Percentiles rank a stretch among this genome's conserved stretches.
phyloP scores from a whole-genome alignment of 75 land plant species.

The Cupressus sempervirens region DNA sequence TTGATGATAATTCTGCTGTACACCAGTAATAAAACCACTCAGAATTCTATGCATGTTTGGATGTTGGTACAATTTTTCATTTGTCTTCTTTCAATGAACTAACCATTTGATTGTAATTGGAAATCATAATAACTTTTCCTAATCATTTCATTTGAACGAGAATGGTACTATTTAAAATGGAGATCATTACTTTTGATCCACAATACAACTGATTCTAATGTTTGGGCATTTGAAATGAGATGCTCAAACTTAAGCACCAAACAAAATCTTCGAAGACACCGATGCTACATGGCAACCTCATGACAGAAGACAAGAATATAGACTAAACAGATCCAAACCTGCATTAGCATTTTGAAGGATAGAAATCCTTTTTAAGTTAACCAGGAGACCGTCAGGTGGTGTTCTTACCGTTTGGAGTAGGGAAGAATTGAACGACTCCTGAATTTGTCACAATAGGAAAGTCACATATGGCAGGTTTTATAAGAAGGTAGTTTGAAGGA shows the following conservation, averaged over 20 bases:
- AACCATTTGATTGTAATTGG: background rate
- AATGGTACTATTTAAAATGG: background rate
- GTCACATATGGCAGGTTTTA: background rate
- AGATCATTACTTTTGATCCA: background rate
- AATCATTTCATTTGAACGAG: background rate
- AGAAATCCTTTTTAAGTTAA: background rate
- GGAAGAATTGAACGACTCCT: background rate
- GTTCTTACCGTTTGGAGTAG: background rate
- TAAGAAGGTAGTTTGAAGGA: background rate
- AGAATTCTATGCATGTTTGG: background rate
- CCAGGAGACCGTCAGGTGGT: background rate
- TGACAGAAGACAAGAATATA: background rate
- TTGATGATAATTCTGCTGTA: background rate
- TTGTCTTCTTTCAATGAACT: background rate
- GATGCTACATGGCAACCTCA: background rate
- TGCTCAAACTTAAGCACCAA: background rate
- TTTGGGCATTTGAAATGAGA: background rate
- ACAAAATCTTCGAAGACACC: background rate
- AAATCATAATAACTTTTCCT: background rate
- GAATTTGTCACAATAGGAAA: background rate
- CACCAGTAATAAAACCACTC: background rate
- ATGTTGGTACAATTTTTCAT: background rate
- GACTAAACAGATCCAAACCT: background rate
- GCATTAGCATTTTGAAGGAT: background rate
- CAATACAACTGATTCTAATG: background rate